Conservation (phyloP, 2,329 filamentous ascomycete species). For the Neurospora sp. region DNA sequence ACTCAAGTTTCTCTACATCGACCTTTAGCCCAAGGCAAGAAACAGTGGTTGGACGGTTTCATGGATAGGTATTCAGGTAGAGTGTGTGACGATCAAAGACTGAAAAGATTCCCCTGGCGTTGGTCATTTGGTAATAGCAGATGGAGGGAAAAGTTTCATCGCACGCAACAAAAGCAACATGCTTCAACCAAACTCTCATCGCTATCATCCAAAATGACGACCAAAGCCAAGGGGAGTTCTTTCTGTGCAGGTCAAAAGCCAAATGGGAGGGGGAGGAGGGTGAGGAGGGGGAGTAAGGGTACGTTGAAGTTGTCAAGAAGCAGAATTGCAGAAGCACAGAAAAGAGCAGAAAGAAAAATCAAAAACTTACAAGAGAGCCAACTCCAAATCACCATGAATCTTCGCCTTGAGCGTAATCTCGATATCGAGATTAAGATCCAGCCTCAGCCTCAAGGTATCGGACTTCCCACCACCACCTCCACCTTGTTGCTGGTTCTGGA, state of each 20-base stretch:
- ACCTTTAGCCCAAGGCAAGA: constrained; percentile 18
- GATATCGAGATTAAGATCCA: constrained; percentile 75
- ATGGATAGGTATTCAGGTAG: constrained; percentile 1
- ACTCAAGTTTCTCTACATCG: constrained; percentile 22
- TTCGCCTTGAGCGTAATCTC: constrained; percentile 80
- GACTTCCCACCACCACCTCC: constrained; percentile 35
- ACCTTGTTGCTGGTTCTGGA: constrained; percentile 23
- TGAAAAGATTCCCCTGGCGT: constrained; percentile 6
- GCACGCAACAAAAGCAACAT: background rate
- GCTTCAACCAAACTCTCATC: background rate
- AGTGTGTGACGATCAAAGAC: constrained; percentile 9
- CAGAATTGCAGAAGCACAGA: background rate
- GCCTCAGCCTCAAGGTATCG: constrained; percentile 61
- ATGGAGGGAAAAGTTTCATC: background rate
- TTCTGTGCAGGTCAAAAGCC: background rate
- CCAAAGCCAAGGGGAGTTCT: constrained; percentile 1
- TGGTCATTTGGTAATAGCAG: constrained; percentile 7
- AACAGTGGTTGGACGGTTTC: constrained; percentile 3
- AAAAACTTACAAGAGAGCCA: constrained; percentile 53
- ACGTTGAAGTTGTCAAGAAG: background rate
- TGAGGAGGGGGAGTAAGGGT: background rate
- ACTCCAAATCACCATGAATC: constrained; percentile 74
- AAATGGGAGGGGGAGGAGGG: constrained; percentile 3
- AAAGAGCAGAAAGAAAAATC: background rate
- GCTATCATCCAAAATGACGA: background rate